Base-by-base conservation (phyloP, 331 rosid genomes). In the Saraca asoca region DNA sequence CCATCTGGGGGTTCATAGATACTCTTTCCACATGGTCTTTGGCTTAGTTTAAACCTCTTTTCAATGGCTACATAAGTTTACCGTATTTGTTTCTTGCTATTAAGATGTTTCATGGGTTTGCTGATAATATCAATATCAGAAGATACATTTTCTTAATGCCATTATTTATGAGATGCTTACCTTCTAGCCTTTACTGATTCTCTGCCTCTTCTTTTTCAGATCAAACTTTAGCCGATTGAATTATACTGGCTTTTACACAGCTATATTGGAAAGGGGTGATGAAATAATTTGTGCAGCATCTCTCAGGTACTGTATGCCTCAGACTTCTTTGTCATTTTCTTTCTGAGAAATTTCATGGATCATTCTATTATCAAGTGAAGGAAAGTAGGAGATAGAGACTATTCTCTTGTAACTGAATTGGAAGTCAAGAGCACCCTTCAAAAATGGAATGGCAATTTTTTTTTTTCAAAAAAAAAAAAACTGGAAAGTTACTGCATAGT, bases 231-330 rank as follows among this genome's bases (percentile, higher is more conserved):
- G 81, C 75, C 84, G 99, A 70, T 78, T 94, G 78, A 94, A 83
- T 66, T 94, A 85, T 64, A 68, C 83, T 79, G 97, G 96, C 68
- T 94, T 94, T 84, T 90, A 90, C 68, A 76, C 99, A 65, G 99
- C 86, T 59, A 80, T 94, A 75, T 80, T 94, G 80, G 99, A 94
- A 80, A 83, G 87, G 74, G 99, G 99, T 38, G 99, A 90, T 83
- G 99, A 94, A 77, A 80, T 94, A 62, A 85, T 94, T 59, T 85
- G 83, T 80, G 99, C 92, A 19, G 99, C 99, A 51, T 88, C 95
- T 75, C 66, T 94, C 81, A 90, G 99, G 99, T 94, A 83, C 51
- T 39, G 11, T 44, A 15, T 49, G 34, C n/a, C 33, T 43, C 24
- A 15, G 60, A 49, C 51, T 43, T 29, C 37, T n/a, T 48, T 45